These are phyloP conservation scores for Backusella psychrophila DNA, from an alignment of 192 early-diverging fungal species.

Conservation along the genomic window DNA sequence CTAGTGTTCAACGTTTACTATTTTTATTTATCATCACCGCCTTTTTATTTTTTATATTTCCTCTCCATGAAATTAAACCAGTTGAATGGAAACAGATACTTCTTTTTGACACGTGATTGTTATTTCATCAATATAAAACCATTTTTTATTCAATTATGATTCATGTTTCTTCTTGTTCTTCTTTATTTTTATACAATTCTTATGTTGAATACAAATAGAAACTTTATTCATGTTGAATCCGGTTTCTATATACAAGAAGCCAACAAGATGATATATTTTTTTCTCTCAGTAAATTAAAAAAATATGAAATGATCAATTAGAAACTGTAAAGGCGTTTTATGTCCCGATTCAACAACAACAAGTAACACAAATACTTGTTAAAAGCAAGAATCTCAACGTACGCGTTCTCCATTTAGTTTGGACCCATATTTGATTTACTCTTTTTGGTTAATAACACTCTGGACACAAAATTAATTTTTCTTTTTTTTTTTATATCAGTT, in stretches of 20 bases:
- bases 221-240: background rate
- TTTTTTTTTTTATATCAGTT: background rate
- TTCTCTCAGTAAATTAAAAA: slow-evolving; percentile 1
- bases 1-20: background rate
- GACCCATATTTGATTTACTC: background rate
- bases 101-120: slow-evolving; percentile 6
- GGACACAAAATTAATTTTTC: background rate
- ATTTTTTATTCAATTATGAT: background rate
- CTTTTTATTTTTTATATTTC: background rate
- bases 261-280: background rate
- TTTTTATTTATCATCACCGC: background rate
- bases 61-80: background rate
- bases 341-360: background rate
- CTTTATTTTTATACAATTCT: background rate
- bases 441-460: background rate
- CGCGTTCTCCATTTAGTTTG: background rate
- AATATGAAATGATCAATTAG: background rate
- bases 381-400: background rate
- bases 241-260: background rate
- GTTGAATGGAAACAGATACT: background rate
- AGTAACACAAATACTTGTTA: background rate
- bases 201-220: background rate
- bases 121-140: background rate
- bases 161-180: background rate
- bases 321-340: background rate